These are phyloP conservation scores for Rhododendron griersonianum DNA, from an alignment of 148 eudicot species.

Conservation along the genomic window DNA sequence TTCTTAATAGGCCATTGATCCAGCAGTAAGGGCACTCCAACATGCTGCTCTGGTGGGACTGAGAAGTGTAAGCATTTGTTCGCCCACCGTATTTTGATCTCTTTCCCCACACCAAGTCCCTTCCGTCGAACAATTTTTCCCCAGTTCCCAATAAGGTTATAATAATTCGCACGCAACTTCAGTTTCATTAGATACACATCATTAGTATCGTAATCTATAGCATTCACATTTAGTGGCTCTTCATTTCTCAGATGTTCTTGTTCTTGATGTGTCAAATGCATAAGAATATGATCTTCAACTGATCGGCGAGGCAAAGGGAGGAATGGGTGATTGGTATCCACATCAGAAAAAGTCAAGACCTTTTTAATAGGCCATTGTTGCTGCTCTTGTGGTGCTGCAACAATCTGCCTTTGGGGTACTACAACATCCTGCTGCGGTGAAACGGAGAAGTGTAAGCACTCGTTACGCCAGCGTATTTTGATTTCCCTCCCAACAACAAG, in stretches of 20 bases:
- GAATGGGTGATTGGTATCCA: conserved; percentile 34
- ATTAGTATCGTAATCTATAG: conserved; percentile 19
- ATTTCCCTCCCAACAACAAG: conserved; percentile 32
- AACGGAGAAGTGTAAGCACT: conserved; percentile 29
- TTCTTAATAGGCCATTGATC: conserved; percentile 36
- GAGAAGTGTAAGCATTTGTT: conserved; percentile 29
- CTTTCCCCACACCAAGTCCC: conserved; percentile 30
- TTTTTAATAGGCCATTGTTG: conserved; percentile 34
- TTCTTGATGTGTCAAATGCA: conserved; percentile 22
- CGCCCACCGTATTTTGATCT: conserved; percentile 31
- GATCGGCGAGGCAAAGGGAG: conserved; percentile 29
- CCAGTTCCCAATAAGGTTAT: conserved; percentile 31
- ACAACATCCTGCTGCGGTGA: conserved; percentile 11
- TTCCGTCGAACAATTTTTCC: conserved; percentile 28
- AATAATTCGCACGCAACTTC: conserved; percentile 31
- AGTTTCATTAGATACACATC: conserved; percentile 26
- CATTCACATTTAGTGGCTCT: conserved; percentile 27
- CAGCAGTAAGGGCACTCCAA: conserved; percentile 1
- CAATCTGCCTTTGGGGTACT: conserved; percentile 7
- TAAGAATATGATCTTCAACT: conserved; percentile 35
- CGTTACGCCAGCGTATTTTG: conserved; percentile 28
- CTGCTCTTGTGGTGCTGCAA: conserved; percentile 13
- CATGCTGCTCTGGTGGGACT: conserved; percentile 22
- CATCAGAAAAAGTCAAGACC: conserved; percentile 34
- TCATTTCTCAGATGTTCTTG: conserved; percentile 18